Percentiles rank a stretch among this genome's conserved stretches.
These are phyloP conservation scores for Ensete glaucum DNA, from an alignment of 176 grass and related monocot genomes.

Conservation along the genomic window DNA sequence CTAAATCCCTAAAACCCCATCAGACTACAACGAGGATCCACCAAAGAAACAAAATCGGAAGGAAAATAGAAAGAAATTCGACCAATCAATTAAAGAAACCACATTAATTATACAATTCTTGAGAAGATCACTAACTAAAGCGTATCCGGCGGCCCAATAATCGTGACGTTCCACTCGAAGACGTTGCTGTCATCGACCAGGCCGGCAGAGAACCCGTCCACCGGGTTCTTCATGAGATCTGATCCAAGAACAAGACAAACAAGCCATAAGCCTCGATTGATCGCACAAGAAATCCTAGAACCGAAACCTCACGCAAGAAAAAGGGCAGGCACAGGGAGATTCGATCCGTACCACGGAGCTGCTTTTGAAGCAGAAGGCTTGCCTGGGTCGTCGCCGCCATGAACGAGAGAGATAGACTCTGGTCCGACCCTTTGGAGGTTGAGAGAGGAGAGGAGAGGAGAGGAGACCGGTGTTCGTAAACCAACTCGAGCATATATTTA, in stretches of 20 bases:
- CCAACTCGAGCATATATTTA: too few species aligned
- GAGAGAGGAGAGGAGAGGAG: too few species aligned
- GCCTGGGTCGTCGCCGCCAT: constrained; percentile 13
- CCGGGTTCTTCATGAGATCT: constrained; percentile 14
- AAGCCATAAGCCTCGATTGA: neutral
- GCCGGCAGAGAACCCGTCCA: constrained; percentile 14
- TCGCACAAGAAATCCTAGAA: neutral
- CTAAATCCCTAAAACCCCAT: too few species aligned
- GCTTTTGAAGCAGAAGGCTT: constrained; percentile 7
- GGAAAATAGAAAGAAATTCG: neutral
- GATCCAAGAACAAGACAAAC: neutral
- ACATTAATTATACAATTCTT: neutral
- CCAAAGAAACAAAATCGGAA: neutral
- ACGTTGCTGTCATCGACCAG: constrained; percentile 8
- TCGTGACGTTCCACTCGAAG: constrained; percentile 17
- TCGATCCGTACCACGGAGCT: constrained; percentile 3
- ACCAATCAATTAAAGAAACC: neutral
- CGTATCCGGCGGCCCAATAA: constrained; percentile 13
- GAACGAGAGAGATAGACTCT: neutral
- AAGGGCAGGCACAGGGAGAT: neutral
- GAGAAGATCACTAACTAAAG: constrained; percentile 8
- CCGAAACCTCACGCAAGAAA: neutral
- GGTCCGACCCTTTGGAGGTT: too few species aligned
- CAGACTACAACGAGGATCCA: neutral
- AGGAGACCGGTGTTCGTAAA: too few species aligned